Evolutionary conservation across 1,284 basidiomycete genomes (phyloP), one percentile per base, ranked within the genome.

Genomic region (Rhodotorula sp.): DNA sequence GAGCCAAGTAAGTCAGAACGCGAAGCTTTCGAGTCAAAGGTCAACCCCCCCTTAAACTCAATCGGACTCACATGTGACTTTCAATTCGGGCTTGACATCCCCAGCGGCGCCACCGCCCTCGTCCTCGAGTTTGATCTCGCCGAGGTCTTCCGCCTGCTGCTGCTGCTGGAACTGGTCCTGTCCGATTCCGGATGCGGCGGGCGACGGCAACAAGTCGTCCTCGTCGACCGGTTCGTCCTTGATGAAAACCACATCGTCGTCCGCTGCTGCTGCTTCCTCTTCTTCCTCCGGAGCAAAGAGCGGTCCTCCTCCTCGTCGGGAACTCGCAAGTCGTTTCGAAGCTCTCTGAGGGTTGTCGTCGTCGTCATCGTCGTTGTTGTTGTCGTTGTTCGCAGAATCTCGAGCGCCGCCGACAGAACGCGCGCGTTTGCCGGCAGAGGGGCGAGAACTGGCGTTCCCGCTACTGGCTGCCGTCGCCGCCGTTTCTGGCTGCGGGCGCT

Each of bases 71-170:
- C 75, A 76, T 5, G 56, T 56, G 43, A 76, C 75, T 23, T 64
- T 61, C 43, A 76, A 31, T 34, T 31, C 20, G 18, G 75, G 75
- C 58, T 76, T 76, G 26, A 64, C 59, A 15, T 76, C 75, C 43
- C 65, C 58, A 16, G 65, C 73, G 3, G n/a, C 51, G 64, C 63
- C 2, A 52, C 29, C 10, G 61, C 51, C 34, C 23, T 26, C 56
- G 26, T 56, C 64, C 16, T 58, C 70, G 15, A 23, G 54, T n/a
- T 67, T 58, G 31, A 54, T 57, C 18, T 64, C 58, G 12, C 31
- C 52, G 6, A 29, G 14, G 26, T 47, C 39, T 46, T 51, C 51
- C 34, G 15, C 43, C 60, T 46, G 51, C 48, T 16, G 62, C 60
- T 26, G 43, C 43, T n/a, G 62, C 63, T 21, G 29, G 52, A 58